Evolutionary conservation across 176 grass and related monocot species (phyloP).

Genomic region (Avena eriantha): DNA sequence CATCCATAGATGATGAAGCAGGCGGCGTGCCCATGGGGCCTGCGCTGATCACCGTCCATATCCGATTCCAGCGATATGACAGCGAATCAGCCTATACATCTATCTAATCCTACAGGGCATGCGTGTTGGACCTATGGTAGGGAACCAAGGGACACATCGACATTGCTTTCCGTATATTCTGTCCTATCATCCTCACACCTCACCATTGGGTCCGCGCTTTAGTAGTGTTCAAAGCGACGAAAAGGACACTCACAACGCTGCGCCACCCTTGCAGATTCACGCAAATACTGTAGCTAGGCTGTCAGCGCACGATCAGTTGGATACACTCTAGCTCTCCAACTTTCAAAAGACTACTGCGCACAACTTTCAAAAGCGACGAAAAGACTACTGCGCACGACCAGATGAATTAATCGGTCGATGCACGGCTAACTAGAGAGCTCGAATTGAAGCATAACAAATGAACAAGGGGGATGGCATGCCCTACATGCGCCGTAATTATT

Average conservation of each 20-base stretch:
- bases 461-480: background rate
- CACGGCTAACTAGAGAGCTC: background rate
- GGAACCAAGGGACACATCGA: background rate
- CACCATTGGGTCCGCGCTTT: background rate
- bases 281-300: background rate
- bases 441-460: background rate
- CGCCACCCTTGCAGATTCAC: background rate
- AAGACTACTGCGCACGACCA: too few species aligned
- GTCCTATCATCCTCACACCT: background rate
- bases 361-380: too few species aligned
- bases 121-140: background rate
- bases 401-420: background rate
- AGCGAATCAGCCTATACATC: background rate
- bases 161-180: constrained; percentile 17
- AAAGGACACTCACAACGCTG: background rate
- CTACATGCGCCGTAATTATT: constrained; percentile 47
- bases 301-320: background rate
- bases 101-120: background rate
- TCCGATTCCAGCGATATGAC: constrained; percentile 27
- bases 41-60: constrained; percentile 34
- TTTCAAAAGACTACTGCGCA: background rate
- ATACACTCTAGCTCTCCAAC: background rate
- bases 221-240: background rate
- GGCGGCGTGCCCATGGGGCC: constrained; percentile 27
- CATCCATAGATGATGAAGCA: background rate